Conservation (phyloP, 148 eudicot species). For the Fagopyrum esculentum region DNA sequence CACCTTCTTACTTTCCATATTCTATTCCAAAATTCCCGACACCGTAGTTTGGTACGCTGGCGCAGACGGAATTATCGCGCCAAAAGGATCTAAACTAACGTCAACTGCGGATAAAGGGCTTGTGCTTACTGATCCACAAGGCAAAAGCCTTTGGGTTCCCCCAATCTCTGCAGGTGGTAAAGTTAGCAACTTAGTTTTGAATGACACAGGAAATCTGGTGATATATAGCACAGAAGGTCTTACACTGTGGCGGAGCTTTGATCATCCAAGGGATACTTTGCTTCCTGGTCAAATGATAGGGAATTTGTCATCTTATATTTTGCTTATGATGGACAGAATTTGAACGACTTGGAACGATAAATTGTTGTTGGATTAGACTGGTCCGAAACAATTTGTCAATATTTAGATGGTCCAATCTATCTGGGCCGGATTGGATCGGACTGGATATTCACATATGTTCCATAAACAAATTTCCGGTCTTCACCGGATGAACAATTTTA, state of each 20-base stretch:
- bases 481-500: too few species aligned
- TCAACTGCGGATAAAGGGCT: conserved; percentile 30
- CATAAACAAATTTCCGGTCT: too few species aligned
- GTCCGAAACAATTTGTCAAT: too few species aligned
- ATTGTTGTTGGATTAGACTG: too few species aligned
- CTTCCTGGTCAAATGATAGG: conserved; percentile 32
- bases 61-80: conserved; percentile 18
- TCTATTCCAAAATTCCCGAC: conserved; percentile 44
- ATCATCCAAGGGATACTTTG: conserved; percentile 35
- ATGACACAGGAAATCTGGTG: conserved; percentile 45
- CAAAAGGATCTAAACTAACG: conserved; percentile 27
- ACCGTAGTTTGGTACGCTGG: conserved; percentile 42
- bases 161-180: neutral
- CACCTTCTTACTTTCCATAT: conserved; percentile 40
- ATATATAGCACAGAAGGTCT: conserved; percentile 10
- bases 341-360: too few species aligned
- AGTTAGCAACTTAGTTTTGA: conserved; percentile 26
- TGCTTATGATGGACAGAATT: conserved; percentile 1
- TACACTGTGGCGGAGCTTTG: conserved; percentile 38
- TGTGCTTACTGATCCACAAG: conserved; percentile 37
- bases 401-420: too few species aligned
- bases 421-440: too few species aligned
- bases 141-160: conserved; percentile 25
- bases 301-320: neutral
- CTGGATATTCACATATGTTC: too few species aligned